These are phyloP conservation scores for Lolium rigidum DNA, from an alignment of 176 grass and related monocot genomes.

Conservation along the genomic window DNA sequence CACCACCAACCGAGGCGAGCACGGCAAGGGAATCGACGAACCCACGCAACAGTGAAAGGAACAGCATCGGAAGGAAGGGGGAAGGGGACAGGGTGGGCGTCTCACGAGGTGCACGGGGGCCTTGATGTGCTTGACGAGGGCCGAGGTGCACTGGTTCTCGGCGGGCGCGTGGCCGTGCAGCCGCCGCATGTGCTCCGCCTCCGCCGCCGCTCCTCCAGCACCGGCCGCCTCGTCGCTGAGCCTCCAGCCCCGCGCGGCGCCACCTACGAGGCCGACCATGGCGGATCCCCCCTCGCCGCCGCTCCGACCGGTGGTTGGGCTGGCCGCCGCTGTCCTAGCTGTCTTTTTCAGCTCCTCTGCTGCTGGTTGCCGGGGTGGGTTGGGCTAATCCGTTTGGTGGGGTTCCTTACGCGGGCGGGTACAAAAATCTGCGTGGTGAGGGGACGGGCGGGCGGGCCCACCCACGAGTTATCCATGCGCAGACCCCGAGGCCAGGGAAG, in stretches of 20 bases:
- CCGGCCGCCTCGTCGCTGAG: conserved; percentile 42
- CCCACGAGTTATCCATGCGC: conserved; percentile 64
- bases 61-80: not conserved
- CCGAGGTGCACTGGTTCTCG: conserved; percentile 81
- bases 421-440: conserved; percentile 48
- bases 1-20: not conserved
- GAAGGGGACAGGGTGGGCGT: not conserved
- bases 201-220: conserved; percentile 3
- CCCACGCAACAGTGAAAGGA: not conserved
- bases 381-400: conserved; percentile 15
- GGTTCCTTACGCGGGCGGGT: conserved; percentile 34
- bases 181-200: conserved; percentile 63
- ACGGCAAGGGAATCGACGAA: not conserved
- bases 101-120: conserved; percentile 86
- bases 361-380: not conserved
- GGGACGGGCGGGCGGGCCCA: conserved; percentile 12
- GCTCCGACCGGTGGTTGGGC: not conserved
- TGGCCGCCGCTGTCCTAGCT: not conserved
- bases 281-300: not conserved
- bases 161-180: conserved; percentile 68
- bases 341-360: not conserved
- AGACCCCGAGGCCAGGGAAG: conserved; percentile 20
- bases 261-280: conserved; percentile 52
- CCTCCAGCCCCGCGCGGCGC: conserved; percentile 45
- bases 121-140: conserved; percentile 77